Evolutionary conservation across 164 flowering plant species (phyloP).

Genomic region (Sedum album): DNA sequence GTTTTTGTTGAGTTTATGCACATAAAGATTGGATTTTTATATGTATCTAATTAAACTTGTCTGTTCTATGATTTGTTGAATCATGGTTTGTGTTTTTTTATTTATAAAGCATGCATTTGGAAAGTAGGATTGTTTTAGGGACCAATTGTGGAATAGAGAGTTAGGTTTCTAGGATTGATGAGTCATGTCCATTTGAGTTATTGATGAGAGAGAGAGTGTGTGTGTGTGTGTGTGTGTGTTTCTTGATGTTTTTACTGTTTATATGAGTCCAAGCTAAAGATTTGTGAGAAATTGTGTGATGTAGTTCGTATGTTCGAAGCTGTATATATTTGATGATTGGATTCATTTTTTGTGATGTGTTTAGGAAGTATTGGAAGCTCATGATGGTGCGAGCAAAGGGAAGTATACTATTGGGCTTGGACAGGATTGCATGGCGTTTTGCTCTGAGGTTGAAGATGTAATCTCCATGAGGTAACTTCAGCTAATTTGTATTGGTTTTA

Average conservation of each 20-base stretch:
- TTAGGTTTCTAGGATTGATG: not conserved
- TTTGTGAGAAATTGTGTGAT: not conserved
- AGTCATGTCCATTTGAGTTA: not conserved
- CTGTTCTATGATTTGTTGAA: not conserved
- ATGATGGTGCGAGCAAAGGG: conserved; percentile 97
- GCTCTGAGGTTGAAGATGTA: conserved; percentile 92
- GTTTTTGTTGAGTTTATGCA: not conserved
- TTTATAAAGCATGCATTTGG: not conserved
- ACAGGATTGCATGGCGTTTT: conserved; percentile 96
- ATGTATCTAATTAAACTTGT: not conserved
- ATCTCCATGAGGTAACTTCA: conserved; percentile 83
- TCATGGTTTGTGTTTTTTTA: not conserved
- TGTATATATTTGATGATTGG: no score
- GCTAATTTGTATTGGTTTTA: not conserved
- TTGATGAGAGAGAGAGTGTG: not conserved
- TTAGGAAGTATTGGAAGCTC: conserved; percentile 89
- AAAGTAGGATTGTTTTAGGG: not conserved
- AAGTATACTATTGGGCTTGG: conserved; percentile 98
- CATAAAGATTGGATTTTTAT: not conserved
- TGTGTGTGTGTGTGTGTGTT: not conserved
- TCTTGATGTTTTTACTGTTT: not conserved
- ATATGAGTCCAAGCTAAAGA: not conserved
- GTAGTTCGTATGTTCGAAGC: not conserved
- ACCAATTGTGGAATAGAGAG: not conserved
- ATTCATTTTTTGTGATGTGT: no score